A percentile compares a stretch with the other conserved stretches of the same genome.
These are phyloP conservation scores for Cryptococcus jaspeensis DNA, from an alignment of 1,284 basidiomycete genomes.

Conservation along the genomic window DNA sequence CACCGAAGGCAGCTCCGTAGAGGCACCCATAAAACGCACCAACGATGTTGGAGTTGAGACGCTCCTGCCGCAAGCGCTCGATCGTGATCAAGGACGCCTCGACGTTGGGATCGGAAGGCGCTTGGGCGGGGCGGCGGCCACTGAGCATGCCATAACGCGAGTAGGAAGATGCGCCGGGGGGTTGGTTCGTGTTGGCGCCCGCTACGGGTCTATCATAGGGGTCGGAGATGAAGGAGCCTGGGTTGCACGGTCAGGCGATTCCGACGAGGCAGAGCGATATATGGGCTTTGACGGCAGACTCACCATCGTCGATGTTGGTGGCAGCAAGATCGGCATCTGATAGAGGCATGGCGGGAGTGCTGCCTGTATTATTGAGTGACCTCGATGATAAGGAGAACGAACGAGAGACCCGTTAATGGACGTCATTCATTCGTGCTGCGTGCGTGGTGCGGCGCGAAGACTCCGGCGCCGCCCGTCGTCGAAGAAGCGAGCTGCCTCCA, in stretches of 20 bases:
- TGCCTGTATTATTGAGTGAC: background rate
- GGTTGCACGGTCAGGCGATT: background rate
- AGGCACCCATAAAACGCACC: too few relatives aligned
- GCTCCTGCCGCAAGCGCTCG: too few relatives aligned
- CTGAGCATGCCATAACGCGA: too few relatives aligned
- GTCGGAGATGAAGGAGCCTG: slow-evolving; percentile 9
- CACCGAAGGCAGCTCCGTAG: too few relatives aligned
- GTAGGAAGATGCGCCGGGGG: slow-evolving; percentile 1
- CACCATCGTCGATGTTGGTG: slow-evolving; percentile 19
- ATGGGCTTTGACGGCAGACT: too few relatives aligned
- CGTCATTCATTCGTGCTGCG: too few relatives aligned
- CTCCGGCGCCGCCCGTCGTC: background rate
- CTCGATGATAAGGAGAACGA: background rate
- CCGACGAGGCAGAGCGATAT: background rate
- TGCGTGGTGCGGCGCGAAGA: too few relatives aligned
- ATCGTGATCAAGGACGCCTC: too few relatives aligned
- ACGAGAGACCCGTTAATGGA: background rate
- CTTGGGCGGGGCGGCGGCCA: too few relatives aligned
- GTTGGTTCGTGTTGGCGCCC: background rate
- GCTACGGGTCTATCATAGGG: background rate
- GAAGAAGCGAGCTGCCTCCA: background rate
- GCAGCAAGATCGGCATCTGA: slow-evolving; percentile 16
- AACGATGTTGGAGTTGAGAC: too few relatives aligned
- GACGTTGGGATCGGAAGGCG: too few relatives aligned
- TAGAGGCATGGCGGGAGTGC: slow-evolving; percentile 4